Percentiles rank a stretch among this genome's conserved stretches.
These are phyloP conservation scores for Eimeria praecox DNA, from an alignment of 169 alveolate genomes.

Conservation along the genomic window DNA sequence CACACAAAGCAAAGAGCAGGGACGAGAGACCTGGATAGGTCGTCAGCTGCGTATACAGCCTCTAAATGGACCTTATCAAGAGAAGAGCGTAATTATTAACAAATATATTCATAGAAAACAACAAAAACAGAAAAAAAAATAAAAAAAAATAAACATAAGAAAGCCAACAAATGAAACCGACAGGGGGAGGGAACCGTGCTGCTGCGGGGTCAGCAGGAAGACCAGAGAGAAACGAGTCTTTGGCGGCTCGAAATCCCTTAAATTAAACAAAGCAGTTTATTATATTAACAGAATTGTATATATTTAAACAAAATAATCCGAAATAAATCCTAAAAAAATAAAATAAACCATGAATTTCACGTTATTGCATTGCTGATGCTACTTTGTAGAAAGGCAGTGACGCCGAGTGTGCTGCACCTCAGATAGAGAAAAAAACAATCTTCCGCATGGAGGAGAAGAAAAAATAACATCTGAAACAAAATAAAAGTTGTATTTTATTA, in stretches of 20 bases:
- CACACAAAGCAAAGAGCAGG: conserved; percentile 34
- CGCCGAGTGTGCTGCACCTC: conserved; percentile 3
- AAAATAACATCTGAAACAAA: neutral
- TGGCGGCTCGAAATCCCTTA: neutral
- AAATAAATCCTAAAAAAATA: neutral
- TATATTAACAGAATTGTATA: neutral
- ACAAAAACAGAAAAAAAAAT: neutral
- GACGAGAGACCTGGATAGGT: conserved; percentile 7
- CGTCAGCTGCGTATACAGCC: neutral
- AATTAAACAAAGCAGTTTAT: neutral
- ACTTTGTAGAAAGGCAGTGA: neutral
- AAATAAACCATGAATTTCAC: neutral
- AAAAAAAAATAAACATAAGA: neutral
- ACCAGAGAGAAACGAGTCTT: neutral
- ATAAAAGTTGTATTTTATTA: neutral
- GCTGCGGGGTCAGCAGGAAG: conserved; percentile 47
- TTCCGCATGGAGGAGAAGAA: neutral
- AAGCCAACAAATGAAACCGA: neutral
- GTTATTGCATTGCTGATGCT: neutral
- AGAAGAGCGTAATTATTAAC: neutral
- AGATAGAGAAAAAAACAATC: neutral
- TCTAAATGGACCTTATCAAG: neutral
- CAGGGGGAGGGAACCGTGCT: neutral
- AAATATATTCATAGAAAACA: neutral
- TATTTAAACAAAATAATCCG: neutral